Conservation (phyloP, 768 basidiomycete species). For the Pulveroboletus sp. region DNA sequence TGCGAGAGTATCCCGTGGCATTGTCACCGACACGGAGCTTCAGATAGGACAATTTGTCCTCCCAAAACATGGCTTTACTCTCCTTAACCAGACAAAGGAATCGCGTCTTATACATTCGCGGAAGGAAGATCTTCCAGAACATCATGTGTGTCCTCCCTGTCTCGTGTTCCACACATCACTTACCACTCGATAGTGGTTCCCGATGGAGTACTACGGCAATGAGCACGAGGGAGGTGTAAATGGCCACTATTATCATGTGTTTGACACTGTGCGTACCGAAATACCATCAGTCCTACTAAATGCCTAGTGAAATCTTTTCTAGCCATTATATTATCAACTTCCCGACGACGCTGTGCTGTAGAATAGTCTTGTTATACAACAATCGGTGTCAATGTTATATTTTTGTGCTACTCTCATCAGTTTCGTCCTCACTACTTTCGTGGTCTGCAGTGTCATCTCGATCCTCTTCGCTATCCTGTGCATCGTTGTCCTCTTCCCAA, state of each 20-base stretch:
- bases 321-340: constrained; percentile 53
- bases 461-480: constrained; percentile 27
- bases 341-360: constrained; percentile 42
- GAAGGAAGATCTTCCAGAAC: constrained; percentile 61
- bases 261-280: constrained; percentile 50
- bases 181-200: constrained; percentile 58
- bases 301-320: neutral
- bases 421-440: constrained; percentile 18
- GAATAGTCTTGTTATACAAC: neutral
- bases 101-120: constrained; percentile 63
- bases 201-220: constrained; percentile 62
- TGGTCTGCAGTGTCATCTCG: constrained; percentile 23
- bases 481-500: constrained; percentile 23
- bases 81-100: constrained; percentile 53
- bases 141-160: constrained; percentile 46
- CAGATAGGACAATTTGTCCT: constrained; percentile 84
- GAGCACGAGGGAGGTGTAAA: constrained; percentile 51
- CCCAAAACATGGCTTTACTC: constrained; percentile 50
- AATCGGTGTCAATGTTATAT: constrained; percentile 9
- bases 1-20: constrained; percentile 74
- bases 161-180: neutral
- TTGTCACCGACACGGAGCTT: constrained; percentile 86
- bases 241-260: constrained; percentile 76
- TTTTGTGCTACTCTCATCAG: constrained; percentile 12
- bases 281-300: neutral